Conservation (phyloP, 1,284 basidiomycete genomes). For the Ceratobasidium sp. region DNA sequence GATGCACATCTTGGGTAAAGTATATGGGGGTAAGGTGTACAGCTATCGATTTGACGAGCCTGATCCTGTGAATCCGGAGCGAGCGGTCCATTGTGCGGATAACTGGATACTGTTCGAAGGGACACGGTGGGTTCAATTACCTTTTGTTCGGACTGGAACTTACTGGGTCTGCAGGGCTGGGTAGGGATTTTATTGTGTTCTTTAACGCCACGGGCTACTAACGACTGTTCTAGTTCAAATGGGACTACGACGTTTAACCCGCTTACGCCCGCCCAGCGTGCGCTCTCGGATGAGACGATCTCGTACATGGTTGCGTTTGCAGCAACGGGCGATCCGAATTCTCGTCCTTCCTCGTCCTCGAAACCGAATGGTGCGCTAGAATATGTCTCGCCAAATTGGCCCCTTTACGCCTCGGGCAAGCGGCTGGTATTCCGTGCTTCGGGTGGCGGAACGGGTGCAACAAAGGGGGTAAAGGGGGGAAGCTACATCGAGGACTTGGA, state of each 20-base stretch:
- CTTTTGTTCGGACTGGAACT: neutral
- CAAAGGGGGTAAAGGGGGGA: constrained; percentile 16
- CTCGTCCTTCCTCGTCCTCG: neutral
- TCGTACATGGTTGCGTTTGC: constrained; percentile 25
- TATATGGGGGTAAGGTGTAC: constrained; percentile 25
- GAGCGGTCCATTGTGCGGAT: constrained; percentile 25
- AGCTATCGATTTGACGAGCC: constrained; percentile 43
- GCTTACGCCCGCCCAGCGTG: constrained; percentile 30
- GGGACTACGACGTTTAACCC: constrained; percentile 32
- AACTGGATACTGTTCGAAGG: constrained; percentile 40
- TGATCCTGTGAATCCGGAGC: constrained; percentile 18
- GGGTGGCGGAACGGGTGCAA: constrained; percentile 14
- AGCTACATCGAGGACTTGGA: constrained; percentile 23
- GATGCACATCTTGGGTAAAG: constrained; percentile 7
- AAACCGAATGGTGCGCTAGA: neutral
- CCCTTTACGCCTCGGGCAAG: constrained; percentile 13
- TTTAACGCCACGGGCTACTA: neutral
- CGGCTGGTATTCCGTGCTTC: constrained; percentile 29
- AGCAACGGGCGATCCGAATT: constrained; percentile 33
- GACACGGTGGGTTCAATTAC: constrained; percentile 19
- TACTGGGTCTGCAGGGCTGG: neutral
- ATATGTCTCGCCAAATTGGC: constrained; percentile 2
- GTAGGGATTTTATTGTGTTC: neutral
- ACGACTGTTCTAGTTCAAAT: constrained; percentile 18
- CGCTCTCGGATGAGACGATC: constrained; percentile 33